Conservation (phyloP, 2,329 filamentous ascomycete species). For the Scedosporium aurantiacum region DNA sequence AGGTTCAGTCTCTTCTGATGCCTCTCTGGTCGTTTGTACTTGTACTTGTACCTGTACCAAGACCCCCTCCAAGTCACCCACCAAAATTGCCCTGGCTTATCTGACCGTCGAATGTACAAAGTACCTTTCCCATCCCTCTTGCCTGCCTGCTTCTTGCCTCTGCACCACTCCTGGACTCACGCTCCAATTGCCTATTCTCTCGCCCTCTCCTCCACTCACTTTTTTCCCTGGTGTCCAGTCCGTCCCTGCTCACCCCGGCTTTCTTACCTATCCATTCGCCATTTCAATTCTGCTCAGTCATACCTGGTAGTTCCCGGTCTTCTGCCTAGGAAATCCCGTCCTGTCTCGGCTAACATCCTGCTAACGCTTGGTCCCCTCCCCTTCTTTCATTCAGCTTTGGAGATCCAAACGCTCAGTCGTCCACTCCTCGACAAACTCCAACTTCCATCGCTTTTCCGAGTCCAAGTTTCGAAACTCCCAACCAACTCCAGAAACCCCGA, state of each 20-base stretch:
- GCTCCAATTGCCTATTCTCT: too few relatives aligned
- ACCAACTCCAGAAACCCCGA: slow-evolving; percentile 23
- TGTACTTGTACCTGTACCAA: not conserved
- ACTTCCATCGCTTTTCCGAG: slow-evolving; percentile 41
- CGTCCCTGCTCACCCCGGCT: too few relatives aligned
- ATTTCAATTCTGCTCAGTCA: too few relatives aligned
- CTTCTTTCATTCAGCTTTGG: slow-evolving; percentile 40
- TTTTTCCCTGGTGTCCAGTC: too few relatives aligned
- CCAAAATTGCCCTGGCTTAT: slow-evolving; percentile 1
- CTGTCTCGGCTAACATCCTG: slow-evolving; percentile 4
- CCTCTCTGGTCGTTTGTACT: not conserved
- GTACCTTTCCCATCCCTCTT: too few relatives aligned
- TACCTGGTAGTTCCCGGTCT: too few relatives aligned
- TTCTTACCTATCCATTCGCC: too few relatives aligned
- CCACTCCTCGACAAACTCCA: slow-evolving; percentile 46
- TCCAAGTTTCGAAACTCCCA: slow-evolving; percentile 46
- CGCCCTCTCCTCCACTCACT: too few relatives aligned
- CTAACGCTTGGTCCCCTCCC: slow-evolving; percentile 16
- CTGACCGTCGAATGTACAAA: too few relatives aligned
- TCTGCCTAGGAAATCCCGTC: too few relatives aligned
- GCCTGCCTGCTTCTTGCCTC: too few relatives aligned
- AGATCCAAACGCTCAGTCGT: slow-evolving; percentile 50
- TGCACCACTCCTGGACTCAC: too few relatives aligned
- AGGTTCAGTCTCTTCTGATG: not conserved
- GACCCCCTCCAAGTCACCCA: not conserved